phyloP scores from a whole-genome alignment of 208 protist species.

The Vickermania ingenoplastis region DNA sequence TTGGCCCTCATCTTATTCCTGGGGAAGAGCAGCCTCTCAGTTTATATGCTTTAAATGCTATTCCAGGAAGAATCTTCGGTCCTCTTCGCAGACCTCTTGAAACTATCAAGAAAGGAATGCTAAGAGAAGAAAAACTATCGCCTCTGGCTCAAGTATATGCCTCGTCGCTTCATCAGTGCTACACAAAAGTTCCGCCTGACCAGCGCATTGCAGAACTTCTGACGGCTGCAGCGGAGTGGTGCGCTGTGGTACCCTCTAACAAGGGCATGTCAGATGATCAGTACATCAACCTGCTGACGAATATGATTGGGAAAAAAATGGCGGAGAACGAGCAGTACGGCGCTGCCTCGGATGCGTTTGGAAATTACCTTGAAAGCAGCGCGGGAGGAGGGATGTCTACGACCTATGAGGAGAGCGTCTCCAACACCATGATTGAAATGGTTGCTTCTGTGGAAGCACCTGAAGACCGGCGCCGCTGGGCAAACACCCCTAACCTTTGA shows the following conservation, averaged over 20 bases:
- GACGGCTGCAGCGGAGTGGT: not conserved
- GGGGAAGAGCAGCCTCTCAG: not conserved
- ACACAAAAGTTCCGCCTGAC: not conserved
- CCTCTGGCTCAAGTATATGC: not conserved
- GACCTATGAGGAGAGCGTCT: not conserved
- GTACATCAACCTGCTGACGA: not conserved
- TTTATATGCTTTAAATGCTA: not conserved
- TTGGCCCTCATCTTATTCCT: not conserved
- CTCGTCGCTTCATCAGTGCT: not conserved
- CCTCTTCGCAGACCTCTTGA: not conserved
- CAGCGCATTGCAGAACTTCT: not conserved
- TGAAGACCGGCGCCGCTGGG: no score
- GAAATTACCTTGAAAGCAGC: not conserved
- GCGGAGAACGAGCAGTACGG: not conserved
- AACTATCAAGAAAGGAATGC: not conserved
- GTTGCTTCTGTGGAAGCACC: not conserved
- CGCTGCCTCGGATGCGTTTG: not conserved
- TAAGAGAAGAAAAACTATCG: not conserved
- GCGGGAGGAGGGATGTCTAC: not conserved
- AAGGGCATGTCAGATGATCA: not conserved
- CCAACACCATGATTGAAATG: not conserved
- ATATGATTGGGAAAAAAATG: not conserved
- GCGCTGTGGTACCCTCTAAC: not conserved
- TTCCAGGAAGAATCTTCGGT: not conserved
- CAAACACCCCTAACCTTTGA: no score